Evolutionary conservation across 805 yeast species (phyloP), one percentile per base, ranked within the genome.

Genomic region (Lachancea sp.): DNA sequence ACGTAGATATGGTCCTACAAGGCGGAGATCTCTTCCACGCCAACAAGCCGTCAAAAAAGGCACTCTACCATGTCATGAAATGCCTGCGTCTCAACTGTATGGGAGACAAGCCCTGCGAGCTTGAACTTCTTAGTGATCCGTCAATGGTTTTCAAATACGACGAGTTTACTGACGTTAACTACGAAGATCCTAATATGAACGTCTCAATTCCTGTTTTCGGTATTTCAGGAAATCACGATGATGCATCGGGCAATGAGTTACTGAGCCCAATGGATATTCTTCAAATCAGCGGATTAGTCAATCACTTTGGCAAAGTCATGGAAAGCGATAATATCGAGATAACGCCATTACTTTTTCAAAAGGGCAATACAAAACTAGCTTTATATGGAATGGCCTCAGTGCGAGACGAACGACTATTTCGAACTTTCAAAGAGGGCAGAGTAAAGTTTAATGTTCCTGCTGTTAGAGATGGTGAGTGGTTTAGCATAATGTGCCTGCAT

Each of bases 151-250:
- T 84, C 51, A 47, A 54, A 26, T 80, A 77, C 40, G 81, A 78
- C 45, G 83, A 85, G 15, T 72, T 84, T 52, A 76, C 81, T 41
- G 75, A 77, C 45, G 85, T 90, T 22, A 89, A 89, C 58, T 95
- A 86, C 61, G 93, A 87, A 58, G 98, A 93, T 62, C 88, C 91
- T 1, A 88, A 93, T 62, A 65, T 87, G 49, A 93, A 93, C 63
- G 82, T 93, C 2, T 80, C 95, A 0, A 75, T 90, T 13, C 99
- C 99, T 0, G 76, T 93, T 8, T 88, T 93, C 70, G 91, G 90
- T 6, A 91, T 93, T 3, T 80, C 91, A 38, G 99, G 99, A 2
- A 93, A 93, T 57, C 99, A 93, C 62, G 99, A 93, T 64, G 98
- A 93, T 65, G 87, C 96, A 2, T 85, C 95, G 0, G 98, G 98